phyloP scores from a whole-genome alignment of 2,329 filamentous ascomycete species.

The Atkinsonella texensis region DNA sequence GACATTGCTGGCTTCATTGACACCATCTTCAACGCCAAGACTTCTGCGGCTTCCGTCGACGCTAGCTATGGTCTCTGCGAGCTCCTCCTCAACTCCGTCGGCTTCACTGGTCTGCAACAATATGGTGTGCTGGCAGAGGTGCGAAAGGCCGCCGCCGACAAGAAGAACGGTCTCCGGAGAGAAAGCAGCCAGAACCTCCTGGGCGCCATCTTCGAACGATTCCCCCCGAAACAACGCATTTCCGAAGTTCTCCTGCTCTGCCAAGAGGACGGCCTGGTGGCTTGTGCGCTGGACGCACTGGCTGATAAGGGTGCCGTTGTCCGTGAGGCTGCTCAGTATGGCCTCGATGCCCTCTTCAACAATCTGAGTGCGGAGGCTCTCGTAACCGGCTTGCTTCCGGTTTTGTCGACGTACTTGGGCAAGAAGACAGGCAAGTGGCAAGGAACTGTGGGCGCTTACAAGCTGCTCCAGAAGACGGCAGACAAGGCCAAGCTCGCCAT shows the following conservation, averaged over 20 bases:
- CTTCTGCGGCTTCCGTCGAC: conserved; percentile 57
- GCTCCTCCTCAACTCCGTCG: conserved; percentile 41
- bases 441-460: conserved; percentile 76
- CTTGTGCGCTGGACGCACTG: conserved; percentile 68
- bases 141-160: conserved; percentile 72
- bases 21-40: conserved; percentile 56
- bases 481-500: conserved; percentile 83
- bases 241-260: conserved; percentile 73
- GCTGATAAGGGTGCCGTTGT: conserved; percentile 85
- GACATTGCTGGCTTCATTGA: conserved; percentile 54
- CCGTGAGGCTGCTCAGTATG: conserved; percentile 86
- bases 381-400: conserved; percentile 69
- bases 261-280: conserved; percentile 65
- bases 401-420: conserved; percentile 60
- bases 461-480: conserved; percentile 83
- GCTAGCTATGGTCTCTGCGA: conserved; percentile 51
- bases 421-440: conserved; percentile 95
- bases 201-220: conserved; percentile 84
- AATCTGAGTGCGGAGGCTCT: conserved; percentile 72
- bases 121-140: conserved; percentile 45
- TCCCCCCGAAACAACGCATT: conserved; percentile 63
- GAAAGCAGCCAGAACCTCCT: conserved; percentile 93
- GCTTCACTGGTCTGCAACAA: conserved; percentile 37
- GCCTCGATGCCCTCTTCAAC: conserved; percentile 75
- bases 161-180: conserved; percentile 76